Percentiles rank a stretch among this genome's conserved stretches.
Conservation (phyloP, 352 stramenopile species). For the Phytophthora pinifolia region DNA sequence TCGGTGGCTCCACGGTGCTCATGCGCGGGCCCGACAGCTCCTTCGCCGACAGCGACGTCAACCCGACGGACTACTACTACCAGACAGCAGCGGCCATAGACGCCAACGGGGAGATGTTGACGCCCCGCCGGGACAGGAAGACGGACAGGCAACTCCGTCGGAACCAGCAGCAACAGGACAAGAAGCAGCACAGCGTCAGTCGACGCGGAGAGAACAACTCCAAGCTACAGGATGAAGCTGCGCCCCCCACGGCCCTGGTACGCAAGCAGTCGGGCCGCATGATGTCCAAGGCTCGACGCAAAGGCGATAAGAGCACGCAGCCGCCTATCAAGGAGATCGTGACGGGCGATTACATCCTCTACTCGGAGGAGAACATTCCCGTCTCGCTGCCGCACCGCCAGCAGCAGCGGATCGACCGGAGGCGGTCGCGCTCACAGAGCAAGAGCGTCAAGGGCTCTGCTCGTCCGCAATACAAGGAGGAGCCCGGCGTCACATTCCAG, state of each 20-base stretch:
- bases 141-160: constrained; percentile 7
- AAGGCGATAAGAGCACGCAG: constrained; percentile 21
- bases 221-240: constrained; percentile 6
- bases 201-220: constrained; percentile 3
- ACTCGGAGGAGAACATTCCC: constrained; percentile 31
- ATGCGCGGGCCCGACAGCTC: constrained; percentile 35
- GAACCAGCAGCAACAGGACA: constrained; percentile 1
- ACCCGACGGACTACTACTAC: constrained; percentile 33
- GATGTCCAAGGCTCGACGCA: constrained; percentile 36
- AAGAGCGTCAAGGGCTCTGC: constrained; percentile 21
- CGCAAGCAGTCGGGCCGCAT: constrained; percentile 57
- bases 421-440: constrained; percentile 20
- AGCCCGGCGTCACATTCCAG: constrained; percentile 57
- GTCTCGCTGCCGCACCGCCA: constrained; percentile 30
- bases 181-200: constrained; percentile 17
- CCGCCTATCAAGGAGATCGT: constrained; percentile 32
- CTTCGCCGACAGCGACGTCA: constrained; percentile 38
- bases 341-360: constrained; percentile 37
- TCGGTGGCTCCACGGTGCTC: constrained; percentile 32
- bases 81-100: constrained; percentile 8
- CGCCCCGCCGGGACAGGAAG: constrained; percentile 17
- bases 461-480: constrained; percentile 25
- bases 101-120: constrained; percentile 20
- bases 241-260: constrained; percentile 37
- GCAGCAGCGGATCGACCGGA: constrained; percentile 24